Base-by-base conservation (phyloP, 106 monocot genomes). In the Acorus gramineus region DNA sequence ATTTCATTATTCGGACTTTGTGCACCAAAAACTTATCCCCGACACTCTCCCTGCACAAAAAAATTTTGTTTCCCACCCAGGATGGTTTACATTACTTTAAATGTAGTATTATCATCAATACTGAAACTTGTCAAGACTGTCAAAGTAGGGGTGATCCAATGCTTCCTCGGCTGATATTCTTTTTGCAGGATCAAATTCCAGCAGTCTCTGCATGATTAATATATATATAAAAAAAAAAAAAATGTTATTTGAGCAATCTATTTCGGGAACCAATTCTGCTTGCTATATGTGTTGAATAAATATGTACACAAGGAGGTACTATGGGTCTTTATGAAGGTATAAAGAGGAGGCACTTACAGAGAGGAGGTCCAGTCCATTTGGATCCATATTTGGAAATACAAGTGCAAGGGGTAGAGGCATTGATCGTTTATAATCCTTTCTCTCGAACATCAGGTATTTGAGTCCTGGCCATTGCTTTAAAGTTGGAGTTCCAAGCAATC, bases 351-450 rank as follows among this genome's bases (percentile, higher is more conserved):
- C 55, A 69, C 46, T 75, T 89, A 93, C 93, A 51, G 78, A 76
- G 46, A 93, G 80, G 43, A 93, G 89, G 68, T 95, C 90, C 69
- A 95, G 57, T 12, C 90, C 95, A 14, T 79, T 84, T 51, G 80
- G 63, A 4, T 98, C 92, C 64, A 98, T 56, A 10, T 78, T 43
- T 52, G 91, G 92, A 70, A 98, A 87, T 11, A 71, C 88, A 55
- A 81, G 81, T 49, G 83, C 76, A 71, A 98, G 77, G 69, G 70
- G 83, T 14, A 85, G 85, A n/a, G 91, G 85, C 63, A 76, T 83
- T 91, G 91, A 98, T 49, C 81, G 87, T 48, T 91, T 91, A 69
- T 87, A 98, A 62, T 81, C 87, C 70, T 98, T 91, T 91, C 96
- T 91, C 45, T 98, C 96, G 44, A 82, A 28, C 28, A 28, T 60